phyloP scores from a whole-genome alignment of 441 rosid species.

The Erodium trifolium region DNA sequence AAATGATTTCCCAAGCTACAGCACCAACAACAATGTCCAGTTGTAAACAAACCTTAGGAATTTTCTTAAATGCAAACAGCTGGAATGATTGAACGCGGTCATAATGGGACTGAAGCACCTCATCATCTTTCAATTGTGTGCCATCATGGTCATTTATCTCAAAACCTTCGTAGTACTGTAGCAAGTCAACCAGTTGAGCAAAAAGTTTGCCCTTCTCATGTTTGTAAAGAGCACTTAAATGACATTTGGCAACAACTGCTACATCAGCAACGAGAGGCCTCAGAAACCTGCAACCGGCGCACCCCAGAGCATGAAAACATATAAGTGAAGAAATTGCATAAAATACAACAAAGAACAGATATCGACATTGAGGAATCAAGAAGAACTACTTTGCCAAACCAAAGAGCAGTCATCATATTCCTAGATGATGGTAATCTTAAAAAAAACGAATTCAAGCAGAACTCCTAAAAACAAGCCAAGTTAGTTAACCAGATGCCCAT shows the following conservation, averaged over 20 bases:
- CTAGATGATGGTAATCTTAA: background rate
- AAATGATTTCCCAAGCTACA: slow-evolving; percentile 15
- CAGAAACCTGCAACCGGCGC: slow-evolving; percentile 50
- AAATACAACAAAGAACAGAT: slow-evolving; percentile 11
- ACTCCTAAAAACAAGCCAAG: background rate
- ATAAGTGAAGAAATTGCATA: slow-evolving; percentile 6
- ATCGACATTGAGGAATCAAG: background rate
- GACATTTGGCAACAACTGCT: slow-evolving; percentile 92
- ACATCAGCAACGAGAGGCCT: slow-evolving; percentile 97
- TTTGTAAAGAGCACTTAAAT: slow-evolving; percentile 72
- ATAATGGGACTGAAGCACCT: slow-evolving; percentile 85
- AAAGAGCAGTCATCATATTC: too few species aligned
- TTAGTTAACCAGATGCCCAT: background rate
- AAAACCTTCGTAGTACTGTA: slow-evolving; percentile 85
- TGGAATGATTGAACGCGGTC: slow-evolving; percentile 83
- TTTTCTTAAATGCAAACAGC: slow-evolving; percentile 79
- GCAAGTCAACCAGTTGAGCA: slow-evolving; percentile 80
- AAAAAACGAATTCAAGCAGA: background rate
- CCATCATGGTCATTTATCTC: slow-evolving; percentile 97
- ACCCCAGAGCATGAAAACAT: slow-evolving; percentile 11
- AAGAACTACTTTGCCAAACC: slow-evolving; percentile 3
- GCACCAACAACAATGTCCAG: background rate
- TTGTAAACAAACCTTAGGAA: slow-evolving; percentile 66
- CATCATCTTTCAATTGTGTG: slow-evolving; percentile 88
- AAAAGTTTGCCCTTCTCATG: slow-evolving; percentile 89